A percentile compares a stretch with the other conserved stretches of the same genome.
These are phyloP conservation scores for Glebionis coronaria DNA, from an alignment of 129 eudicot genomes.

Conservation along the genomic window DNA sequence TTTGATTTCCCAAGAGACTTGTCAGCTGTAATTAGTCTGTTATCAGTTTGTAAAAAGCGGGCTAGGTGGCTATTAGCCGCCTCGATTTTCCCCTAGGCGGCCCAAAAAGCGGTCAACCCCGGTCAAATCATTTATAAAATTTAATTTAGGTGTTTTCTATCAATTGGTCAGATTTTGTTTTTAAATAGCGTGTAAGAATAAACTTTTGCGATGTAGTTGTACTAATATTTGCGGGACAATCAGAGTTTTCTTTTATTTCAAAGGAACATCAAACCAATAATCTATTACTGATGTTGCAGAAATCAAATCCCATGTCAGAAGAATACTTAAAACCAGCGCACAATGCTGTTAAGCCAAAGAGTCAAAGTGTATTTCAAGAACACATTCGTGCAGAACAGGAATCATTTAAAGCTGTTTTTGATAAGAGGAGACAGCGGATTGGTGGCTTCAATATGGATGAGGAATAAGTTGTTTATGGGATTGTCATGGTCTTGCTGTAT, in stretches of 20 bases:
- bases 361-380: slow-evolving; percentile 64
- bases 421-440: slow-evolving; percentile 74
- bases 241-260: neutral
- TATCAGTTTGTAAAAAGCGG: too few species aligned
- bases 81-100: too few species aligned
- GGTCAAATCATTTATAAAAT: too few species aligned
- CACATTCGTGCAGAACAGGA: slow-evolving; percentile 79
- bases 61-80: too few species aligned
- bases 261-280: neutral
- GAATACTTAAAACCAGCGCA: slow-evolving; percentile 30
- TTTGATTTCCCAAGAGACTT: too few species aligned
- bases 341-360: slow-evolving; percentile 37
- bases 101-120: too few species aligned
- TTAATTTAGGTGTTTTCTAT: too few species aligned
- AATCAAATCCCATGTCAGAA: slow-evolving; percentile 74
- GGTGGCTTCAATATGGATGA: slow-evolving; percentile 56
- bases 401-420: slow-evolving; percentile 89
- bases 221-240: neutral
- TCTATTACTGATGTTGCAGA: slow-evolving; percentile 41
- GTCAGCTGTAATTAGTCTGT: too few species aligned
- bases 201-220: too few species aligned
- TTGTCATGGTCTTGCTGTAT: slow-evolving; percentile 12
- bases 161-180: neutral
- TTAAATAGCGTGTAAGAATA: too few species aligned
- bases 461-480: slow-evolving; percentile 21